A percentile compares a stretch with the other conserved stretches of the same genome.
phyloP scores from a whole-genome alignment of 306 rosid species.

The Lathyrus oleraceus region DNA sequence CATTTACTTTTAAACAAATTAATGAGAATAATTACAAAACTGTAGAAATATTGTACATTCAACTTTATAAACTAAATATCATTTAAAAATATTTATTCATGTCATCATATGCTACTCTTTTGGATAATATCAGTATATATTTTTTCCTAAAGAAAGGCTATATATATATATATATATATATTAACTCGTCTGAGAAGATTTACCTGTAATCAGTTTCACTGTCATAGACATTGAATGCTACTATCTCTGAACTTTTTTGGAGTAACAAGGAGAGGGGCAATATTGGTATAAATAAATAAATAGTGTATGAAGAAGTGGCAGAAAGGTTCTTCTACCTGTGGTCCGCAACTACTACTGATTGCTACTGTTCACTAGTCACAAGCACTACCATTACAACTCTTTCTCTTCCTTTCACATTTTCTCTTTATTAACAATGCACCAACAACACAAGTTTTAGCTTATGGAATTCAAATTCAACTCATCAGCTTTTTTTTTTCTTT shows the following conservation, averaged over 20 bases:
- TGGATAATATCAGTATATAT: no score
- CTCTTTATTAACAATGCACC: neutral
- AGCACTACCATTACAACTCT: conserved; percentile 23
- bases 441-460: neutral
- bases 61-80: no score
- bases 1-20: no score
- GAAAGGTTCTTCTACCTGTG: conserved; percentile 43
- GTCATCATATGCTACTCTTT: no score
- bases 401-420: neutral
- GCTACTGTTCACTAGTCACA: conserved; percentile 49
- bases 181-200: neutral
- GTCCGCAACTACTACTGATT: conserved; percentile 52
- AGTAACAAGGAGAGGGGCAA: conserved; percentile 6
- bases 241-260: neutral
- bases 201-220: conserved; percentile 12
- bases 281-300: conserved; percentile 22
- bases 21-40: no score
- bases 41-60: no score
- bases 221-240: neutral
- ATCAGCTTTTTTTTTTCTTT: conserved; percentile 24
- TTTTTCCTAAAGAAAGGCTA: neutral
- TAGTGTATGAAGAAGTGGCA: neutral
- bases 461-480: conserved; percentile 9
- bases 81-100: no score
- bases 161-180: conserved; percentile 16